Percentiles rank a stretch among this genome's conserved stretches.
phyloP scores from a whole-genome alignment of 2,329 filamentous ascomycete species.

The Epichloe aotearoae region DNA sequence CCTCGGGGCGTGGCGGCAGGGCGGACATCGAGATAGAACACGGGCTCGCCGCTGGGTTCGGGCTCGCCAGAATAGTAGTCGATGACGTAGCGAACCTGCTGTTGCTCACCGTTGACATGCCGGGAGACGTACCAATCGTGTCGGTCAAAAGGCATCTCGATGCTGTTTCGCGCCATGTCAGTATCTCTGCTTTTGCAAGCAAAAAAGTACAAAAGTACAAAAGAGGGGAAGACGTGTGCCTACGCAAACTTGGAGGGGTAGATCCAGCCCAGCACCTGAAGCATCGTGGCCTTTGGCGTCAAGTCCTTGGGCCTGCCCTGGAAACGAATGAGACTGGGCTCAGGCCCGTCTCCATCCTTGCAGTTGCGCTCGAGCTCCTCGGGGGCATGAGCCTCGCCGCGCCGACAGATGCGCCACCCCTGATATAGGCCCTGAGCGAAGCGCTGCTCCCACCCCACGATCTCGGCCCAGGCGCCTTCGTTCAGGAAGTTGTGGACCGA shows the following conservation, averaged over 20 bases:
- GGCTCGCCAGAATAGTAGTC: slow-evolving; percentile 85
- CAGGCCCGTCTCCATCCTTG: slow-evolving; percentile 38
- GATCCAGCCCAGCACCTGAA: slow-evolving; percentile 65
- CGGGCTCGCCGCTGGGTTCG: slow-evolving; percentile 75
- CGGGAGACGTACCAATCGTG: slow-evolving; percentile 94
- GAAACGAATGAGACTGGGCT: slow-evolving; percentile 72
- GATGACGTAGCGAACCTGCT: slow-evolving; percentile 86
- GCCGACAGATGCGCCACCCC: slow-evolving; percentile 61
- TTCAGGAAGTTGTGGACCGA: slow-evolving; percentile 97
- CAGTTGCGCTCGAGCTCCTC: slow-evolving; percentile 34
- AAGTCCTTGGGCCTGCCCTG: slow-evolving; percentile 79
- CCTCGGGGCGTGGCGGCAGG: slow-evolving; percentile 74
- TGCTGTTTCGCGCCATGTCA: slow-evolving; percentile 29
- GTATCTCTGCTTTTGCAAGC: not conserved
- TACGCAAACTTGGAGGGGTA: slow-evolving; percentile 71
- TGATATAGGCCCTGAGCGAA: slow-evolving; percentile 61
- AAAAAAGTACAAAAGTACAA: not conserved
- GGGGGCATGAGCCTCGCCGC: slow-evolving; percentile 52
- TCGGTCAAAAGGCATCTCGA: slow-evolving; percentile 82
- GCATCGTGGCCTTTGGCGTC: slow-evolving; percentile 80
- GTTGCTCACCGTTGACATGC: slow-evolving; percentile 49
- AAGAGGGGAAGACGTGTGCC: slow-evolving; percentile 17
- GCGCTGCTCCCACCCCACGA: slow-evolving; percentile 82
- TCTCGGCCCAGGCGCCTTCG: slow-evolving; percentile 93
- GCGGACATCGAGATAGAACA: slow-evolving; percentile 90